Evolutionary conservation across 1,284 basidiomycete genomes (phyloP).

Genomic region (Irpex lacteus): DNA sequence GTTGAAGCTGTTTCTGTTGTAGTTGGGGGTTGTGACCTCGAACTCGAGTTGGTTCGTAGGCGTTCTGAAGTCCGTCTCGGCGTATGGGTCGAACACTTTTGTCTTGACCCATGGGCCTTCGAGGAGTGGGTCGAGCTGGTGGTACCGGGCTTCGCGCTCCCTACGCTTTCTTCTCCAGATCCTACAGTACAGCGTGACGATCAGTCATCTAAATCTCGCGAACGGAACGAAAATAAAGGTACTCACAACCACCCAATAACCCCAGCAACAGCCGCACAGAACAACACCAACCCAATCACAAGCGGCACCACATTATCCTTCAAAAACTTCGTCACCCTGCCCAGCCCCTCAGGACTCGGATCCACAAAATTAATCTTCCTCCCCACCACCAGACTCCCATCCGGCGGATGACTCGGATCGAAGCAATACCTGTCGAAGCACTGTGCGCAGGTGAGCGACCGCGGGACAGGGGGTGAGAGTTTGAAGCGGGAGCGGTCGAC

Average conservation of each 20-base stretch:
- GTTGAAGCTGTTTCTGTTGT: neutral
- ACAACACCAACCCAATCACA: constrained; percentile 19
- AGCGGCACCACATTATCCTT: constrained; percentile 38
- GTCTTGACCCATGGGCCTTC: neutral
- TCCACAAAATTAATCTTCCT: constrained; percentile 45
- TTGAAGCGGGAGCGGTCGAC: constrained; percentile 51
- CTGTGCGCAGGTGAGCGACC: constrained; percentile 42
- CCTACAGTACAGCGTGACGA: neutral
- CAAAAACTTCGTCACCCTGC: constrained; percentile 38
- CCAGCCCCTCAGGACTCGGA: constrained; percentile 46
- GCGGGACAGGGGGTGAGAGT: constrained; percentile 30
- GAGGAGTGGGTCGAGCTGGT: neutral
- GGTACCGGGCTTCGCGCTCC: constrained; percentile 2
- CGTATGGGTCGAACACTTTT: constrained; percentile 9
- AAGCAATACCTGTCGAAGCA: constrained; percentile 59
- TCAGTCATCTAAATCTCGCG: neutral
- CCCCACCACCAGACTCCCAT: constrained; percentile 38
- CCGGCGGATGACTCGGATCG: constrained; percentile 45
- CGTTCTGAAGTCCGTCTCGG: constrained; percentile 5
- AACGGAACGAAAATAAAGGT: too few species aligned
- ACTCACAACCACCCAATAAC: constrained; percentile 10
- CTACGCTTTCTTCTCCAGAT: constrained; percentile 8
- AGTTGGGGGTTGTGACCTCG: neutral
- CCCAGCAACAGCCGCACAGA: neutral
- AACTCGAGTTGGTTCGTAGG: constrained; percentile 1